Conservation (phyloP, 495 filamentous ascomycete species). For the Copromyces sp. region DNA sequence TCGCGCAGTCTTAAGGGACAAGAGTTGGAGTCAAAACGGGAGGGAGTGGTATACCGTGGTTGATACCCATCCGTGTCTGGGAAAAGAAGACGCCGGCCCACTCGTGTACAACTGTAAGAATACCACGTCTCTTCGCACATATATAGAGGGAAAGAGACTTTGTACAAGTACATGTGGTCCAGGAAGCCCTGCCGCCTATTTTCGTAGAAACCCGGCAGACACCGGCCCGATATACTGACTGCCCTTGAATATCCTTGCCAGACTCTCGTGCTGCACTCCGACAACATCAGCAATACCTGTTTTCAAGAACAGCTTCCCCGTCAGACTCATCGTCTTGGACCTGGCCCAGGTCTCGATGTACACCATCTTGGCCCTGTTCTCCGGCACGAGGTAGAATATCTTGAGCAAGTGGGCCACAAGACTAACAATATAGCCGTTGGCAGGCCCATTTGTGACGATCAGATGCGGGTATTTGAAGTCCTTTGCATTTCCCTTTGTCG, state of each 20-base stretch:
- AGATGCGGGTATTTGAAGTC: conserved; percentile 39
- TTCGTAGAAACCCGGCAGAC: not conserved
- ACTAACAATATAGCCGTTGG: conserved; percentile 70
- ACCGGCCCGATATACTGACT: not conserved
- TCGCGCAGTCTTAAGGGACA: not conserved
- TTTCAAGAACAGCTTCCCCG: conserved; percentile 54
- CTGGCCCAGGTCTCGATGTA: conserved; percentile 92
- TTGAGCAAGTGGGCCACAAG: conserved; percentile 58
- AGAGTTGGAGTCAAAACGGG: not conserved
- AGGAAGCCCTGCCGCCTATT: not conserved
- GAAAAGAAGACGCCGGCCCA: not conserved
- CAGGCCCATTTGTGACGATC: conserved; percentile 82
- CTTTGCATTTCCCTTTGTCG: conserved; percentile 23
- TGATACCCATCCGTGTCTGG: not conserved
- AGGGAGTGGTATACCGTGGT: not conserved
- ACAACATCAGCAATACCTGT: conserved; percentile 33
- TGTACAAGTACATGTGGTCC: not conserved
- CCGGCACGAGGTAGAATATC: conserved; percentile 39
- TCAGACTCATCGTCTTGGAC: conserved; percentile 67
- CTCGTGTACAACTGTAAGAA: conserved; percentile 1
- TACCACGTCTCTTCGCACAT: not conserved
- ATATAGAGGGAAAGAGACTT: not conserved
- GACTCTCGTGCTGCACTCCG: conserved; percentile 27
- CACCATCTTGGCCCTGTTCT: conserved; percentile 45
- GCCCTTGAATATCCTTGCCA: conserved; percentile 8